Conservation (phyloP, 2,329 filamentous ascomycete species). For the Neophaeococcomyces mojaviensis region DNA sequence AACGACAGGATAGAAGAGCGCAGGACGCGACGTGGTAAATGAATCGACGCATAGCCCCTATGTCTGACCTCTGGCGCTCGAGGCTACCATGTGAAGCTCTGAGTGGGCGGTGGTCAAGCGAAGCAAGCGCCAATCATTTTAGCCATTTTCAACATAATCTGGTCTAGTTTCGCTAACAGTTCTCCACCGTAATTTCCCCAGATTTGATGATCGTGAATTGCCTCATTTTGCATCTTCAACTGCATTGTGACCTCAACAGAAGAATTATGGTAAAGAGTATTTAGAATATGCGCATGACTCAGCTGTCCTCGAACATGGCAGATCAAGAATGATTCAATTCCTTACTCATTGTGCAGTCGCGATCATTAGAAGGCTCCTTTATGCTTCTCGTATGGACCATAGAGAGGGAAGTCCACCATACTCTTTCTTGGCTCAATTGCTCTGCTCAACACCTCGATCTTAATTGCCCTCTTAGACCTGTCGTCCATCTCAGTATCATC, state of each 20-base stretch:
- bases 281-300: too few species aligned
- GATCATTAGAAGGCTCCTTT: slow-evolving; percentile 3
- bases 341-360: background rate
- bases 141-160: background rate
- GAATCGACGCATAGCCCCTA: slow-evolving; percentile 2
- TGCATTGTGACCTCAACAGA: background rate
- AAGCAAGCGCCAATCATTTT: background rate
- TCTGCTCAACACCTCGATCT: slow-evolving; percentile 19
- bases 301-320: too few species aligned
- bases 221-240: background rate
- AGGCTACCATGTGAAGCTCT: background rate
- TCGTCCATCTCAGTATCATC: slow-evolving; percentile 15
- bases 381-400: slow-evolving; percentile 18
- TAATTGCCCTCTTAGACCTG: slow-evolving; percentile 11
- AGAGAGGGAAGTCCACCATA: slow-evolving; percentile 14
- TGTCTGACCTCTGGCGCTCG: slow-evolving; percentile 2
- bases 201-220: background rate
- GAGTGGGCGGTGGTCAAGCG: background rate
- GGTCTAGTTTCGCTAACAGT: background rate
- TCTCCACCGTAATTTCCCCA: slow-evolving; percentile 2
- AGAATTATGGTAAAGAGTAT: too few species aligned
- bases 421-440: slow-evolving; percentile 12
- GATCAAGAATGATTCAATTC: too few species aligned
- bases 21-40: background rate
- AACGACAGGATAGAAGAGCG: background rate